A percentile compares a stretch with the other conserved stretches of the same genome.
Evolutionary conservation across 257 asterid genomes (phyloP).

Genomic region (Solanum bukasovii): DNA sequence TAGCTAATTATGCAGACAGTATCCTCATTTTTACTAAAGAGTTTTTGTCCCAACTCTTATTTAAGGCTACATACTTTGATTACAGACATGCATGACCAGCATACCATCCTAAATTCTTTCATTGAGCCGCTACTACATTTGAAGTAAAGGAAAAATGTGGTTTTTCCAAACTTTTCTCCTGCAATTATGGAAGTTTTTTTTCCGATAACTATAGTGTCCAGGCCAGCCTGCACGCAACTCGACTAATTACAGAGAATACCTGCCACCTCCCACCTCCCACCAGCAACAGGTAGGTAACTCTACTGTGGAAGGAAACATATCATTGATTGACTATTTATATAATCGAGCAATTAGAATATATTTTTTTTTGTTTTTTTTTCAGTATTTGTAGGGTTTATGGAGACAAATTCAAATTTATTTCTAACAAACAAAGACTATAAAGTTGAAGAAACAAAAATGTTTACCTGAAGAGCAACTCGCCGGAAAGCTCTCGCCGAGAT

Average conservation of each 20-base stretch:
- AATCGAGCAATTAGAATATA: not conserved
- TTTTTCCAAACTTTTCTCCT: not conserved
- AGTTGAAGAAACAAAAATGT: not conserved
- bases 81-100: not conserved
- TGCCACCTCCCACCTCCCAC: no score
- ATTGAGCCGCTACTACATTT: not conserved
- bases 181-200: not conserved
- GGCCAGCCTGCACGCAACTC: no score
- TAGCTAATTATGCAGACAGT: not conserved
- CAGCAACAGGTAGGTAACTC: no score
- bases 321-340: not conserved
- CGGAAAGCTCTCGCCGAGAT: not conserved
- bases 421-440: not conserved
- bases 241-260: no score
- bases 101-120: not conserved
- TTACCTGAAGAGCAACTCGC: slow-evolving; percentile 7
- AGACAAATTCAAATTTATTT: not conserved
- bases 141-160: not conserved
- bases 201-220: no score
- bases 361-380: not conserved
- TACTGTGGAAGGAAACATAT: not conserved
- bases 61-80: not conserved
- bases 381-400: not conserved
- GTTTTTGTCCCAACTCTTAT: not conserved
- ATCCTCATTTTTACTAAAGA: not conserved